Conservation (phyloP, 192 early-diverging fungal genomes). For the Pilaira anomala region DNA sequence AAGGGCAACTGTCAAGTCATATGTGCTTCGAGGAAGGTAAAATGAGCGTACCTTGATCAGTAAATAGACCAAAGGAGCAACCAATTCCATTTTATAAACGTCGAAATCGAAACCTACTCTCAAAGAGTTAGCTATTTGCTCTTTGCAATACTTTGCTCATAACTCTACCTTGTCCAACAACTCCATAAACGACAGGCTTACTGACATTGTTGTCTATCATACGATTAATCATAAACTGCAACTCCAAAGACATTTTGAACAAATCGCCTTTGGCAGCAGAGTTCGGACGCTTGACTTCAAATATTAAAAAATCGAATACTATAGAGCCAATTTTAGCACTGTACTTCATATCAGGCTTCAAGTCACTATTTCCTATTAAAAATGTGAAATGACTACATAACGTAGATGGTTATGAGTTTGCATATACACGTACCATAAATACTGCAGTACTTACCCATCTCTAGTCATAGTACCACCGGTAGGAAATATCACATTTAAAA, state of each 20-base stretch:
- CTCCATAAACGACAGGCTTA: slow-evolving; percentile 6
- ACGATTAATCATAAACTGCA: slow-evolving; percentile 6
- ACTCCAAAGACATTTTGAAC: slow-evolving; percentile 2
- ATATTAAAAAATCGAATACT: slow-evolving; percentile 5
- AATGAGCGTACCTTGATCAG: slow-evolving; percentile 5
- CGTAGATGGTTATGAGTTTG: slow-evolving; percentile 5
- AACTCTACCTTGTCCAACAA: slow-evolving; percentile 4
- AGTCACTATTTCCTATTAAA: slow-evolving; percentile 1
- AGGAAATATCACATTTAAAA: slow-evolving; percentile 4
- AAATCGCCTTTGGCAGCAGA: slow-evolving; percentile 2
- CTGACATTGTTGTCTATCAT: slow-evolving; percentile 2
- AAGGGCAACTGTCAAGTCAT: slow-evolving; percentile 7
- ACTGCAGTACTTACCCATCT: slow-evolving; percentile 9
- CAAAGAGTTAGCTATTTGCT: neutral
- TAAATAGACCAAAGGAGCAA: slow-evolving; percentile 8
- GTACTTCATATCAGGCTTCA: slow-evolving; percentile 5
- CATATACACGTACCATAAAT: slow-evolving; percentile 1
- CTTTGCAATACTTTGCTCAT: slow-evolving; percentile 5
- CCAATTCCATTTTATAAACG: slow-evolving; percentile 5
- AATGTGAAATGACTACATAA: slow-evolving; percentile 7
- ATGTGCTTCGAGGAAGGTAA: slow-evolving; percentile 5
- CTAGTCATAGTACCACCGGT: neutral
- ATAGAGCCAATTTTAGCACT: slow-evolving; percentile 2
- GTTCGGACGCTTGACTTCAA: slow-evolving; percentile 2
- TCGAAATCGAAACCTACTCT: slow-evolving; percentile 4